Conservation (phyloP, 2,329 filamentous ascomycete species). For the Aschersonia sp. region DNA sequence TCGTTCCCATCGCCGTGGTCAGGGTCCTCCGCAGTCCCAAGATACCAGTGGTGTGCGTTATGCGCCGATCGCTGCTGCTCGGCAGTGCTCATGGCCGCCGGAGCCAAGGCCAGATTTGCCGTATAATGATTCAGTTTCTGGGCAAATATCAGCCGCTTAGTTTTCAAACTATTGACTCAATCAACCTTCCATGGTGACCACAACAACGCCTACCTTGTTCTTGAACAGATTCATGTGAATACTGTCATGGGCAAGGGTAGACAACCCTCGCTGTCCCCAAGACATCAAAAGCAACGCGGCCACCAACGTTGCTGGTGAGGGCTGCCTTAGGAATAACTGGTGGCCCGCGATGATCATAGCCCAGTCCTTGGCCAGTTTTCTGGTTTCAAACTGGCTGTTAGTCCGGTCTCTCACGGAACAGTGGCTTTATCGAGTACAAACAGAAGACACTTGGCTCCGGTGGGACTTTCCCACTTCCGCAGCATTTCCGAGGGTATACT, state of each 20-base stretch:
- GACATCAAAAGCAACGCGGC: background rate
- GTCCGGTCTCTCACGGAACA: background rate
- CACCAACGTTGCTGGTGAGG: background rate
- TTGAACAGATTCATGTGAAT: slow-evolving; percentile 1
- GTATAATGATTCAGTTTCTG: background rate
- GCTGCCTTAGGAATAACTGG: background rate
- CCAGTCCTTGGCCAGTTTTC: background rate
- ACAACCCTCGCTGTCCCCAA: background rate
- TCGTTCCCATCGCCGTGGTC: background rate
- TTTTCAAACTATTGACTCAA: background rate
- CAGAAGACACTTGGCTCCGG: background rate
- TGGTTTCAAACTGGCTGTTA: background rate
- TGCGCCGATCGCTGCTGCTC: background rate
- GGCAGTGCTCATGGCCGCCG: background rate
- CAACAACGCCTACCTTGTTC: background rate
- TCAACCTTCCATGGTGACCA: background rate
- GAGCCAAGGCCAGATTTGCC: background rate
- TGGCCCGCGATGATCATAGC: background rate
- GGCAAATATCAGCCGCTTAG: background rate
- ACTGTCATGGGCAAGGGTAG: background rate
- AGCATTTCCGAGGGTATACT: background rate
- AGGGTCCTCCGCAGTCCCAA: background rate
- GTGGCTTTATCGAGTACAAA: background rate
- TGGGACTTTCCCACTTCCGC: background rate
- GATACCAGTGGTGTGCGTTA: slow-evolving; percentile 1